Evolutionary conservation across 1,284 basidiomycete genomes (phyloP).

Genomic region (Phenoliferia sp.): DNA sequence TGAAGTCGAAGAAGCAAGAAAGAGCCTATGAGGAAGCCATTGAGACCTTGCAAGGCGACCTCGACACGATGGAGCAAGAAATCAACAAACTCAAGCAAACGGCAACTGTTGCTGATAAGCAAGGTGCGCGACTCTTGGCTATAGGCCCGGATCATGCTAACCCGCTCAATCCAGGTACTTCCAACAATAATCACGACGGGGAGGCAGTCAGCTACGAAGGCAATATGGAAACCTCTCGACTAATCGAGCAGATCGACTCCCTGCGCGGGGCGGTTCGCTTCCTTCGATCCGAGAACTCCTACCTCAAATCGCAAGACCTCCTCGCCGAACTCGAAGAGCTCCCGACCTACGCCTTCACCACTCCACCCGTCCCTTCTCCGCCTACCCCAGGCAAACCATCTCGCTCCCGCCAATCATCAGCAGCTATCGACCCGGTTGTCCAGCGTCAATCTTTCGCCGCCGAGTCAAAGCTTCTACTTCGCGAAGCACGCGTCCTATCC

Average conservation of each 20-base stretch:
- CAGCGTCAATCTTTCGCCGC: constrained; percentile 60
- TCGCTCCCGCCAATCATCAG: constrained; percentile 41
- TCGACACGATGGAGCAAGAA: constrained; percentile 80
- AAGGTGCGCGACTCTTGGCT: constrained; percentile 37
- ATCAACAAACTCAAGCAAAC: constrained; percentile 72
- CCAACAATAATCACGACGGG: constrained; percentile 52
- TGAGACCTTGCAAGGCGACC: constrained; percentile 82
- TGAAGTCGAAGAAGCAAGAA: constrained; percentile 78
- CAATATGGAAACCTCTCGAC: constrained; percentile 74
- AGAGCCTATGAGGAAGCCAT: constrained; percentile 85
- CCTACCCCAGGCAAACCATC: not conserved
- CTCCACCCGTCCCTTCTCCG: constrained; percentile 27
- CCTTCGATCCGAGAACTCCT: constrained; percentile 84
- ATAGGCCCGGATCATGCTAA: not conserved
- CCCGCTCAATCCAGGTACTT: not conserved
- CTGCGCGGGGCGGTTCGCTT: constrained; percentile 82
- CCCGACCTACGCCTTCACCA: constrained; percentile 53
- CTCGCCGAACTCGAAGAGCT: constrained; percentile 72
- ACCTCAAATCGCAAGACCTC: constrained; percentile 82
- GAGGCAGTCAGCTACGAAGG: constrained; percentile 65
- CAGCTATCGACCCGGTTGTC: constrained; percentile 42
- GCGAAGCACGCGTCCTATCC: constrained; percentile 74
- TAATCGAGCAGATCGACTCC: constrained; percentile 83
- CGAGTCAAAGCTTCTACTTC: constrained; percentile 73
- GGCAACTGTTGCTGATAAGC: constrained; percentile 38